Percentiles rank a stretch among this genome's conserved stretches.
These are phyloP conservation scores for Thelephora ganbajun DNA, from an alignment of 768 basidiomycete species.

Conservation along the genomic window DNA sequence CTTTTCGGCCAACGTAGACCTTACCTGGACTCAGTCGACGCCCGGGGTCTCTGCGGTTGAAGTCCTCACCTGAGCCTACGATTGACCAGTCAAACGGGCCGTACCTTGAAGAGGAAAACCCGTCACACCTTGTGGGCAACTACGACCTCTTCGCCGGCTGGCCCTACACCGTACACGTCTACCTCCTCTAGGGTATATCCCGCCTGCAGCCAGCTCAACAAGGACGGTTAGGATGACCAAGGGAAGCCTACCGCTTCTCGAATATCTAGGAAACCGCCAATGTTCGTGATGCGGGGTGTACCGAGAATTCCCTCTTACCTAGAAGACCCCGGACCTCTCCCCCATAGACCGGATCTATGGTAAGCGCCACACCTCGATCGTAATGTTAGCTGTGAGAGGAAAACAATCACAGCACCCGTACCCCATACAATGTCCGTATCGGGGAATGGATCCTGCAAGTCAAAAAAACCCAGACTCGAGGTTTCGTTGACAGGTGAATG, in stretches of 20 bases:
- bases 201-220: slow-evolving; percentile 33
- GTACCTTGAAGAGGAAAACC: not conserved
- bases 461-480: slow-evolving; percentile 10
- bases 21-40: slow-evolving; percentile 28
- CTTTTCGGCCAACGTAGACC: slow-evolving; percentile 79
- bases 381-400: not conserved
- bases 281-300: not conserved
- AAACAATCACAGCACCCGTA: slow-evolving; percentile 12
- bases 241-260: slow-evolving; percentile 55
- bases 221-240: not conserved
- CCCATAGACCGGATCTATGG: slow-evolving; percentile 67
- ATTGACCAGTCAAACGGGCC: slow-evolving; percentile 4
- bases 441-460: slow-evolving; percentile 46
- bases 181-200: slow-evolving; percentile 79
- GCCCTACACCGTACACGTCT: slow-evolving; percentile 51
- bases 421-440: slow-evolving; percentile 83
- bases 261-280: slow-evolving; percentile 32
- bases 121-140: slow-evolving; percentile 36
- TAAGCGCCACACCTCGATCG: slow-evolving; percentile 64
- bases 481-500: not conserved
- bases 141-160: slow-evolving; percentile 33
- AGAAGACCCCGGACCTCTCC: slow-evolving; percentile 73
- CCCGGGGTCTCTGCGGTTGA: too few relatives aligned
- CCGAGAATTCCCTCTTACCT: slow-evolving; percentile 29
- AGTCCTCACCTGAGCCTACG: too few relatives aligned